Base-by-base conservation (phyloP, 495 filamentous ascomycete species). In the Aspergillus sclerotiicarbonarius region DNA sequence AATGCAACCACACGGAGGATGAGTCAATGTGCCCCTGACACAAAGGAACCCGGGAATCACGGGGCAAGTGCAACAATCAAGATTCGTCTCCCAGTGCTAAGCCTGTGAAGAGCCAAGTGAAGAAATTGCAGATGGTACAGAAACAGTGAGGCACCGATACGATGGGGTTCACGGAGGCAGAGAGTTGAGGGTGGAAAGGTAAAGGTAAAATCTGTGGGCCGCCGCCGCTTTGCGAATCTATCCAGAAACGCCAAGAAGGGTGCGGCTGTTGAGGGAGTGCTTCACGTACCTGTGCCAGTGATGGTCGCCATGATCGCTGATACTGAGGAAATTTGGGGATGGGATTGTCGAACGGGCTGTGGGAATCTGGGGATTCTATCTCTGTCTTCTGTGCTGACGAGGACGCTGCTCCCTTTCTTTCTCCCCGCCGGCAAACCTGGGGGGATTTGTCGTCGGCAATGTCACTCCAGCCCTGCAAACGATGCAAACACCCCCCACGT, bases 241-340 rank as follows among this genome's bases (percentile, higher is more conserved):
- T 41, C 37, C 37, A 41, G 37, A n/a, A 41, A 41, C 37, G 37
- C 37, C 37, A 41, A 41, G 37, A 41, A 41, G 37, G 37, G 37
- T 41, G 37, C 13, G 37, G 8, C 37, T n/a, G 37, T 41, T 41
- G 37, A 41, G 37, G 13, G 2, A 6, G 37, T 41, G 37, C 37
- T 41, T 41, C 37, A 41, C 37, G 37, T 41, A 41, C 37, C 37
- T 41, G 13, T 41, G 37, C 12, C 15, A n/a, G 13, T 41, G 37
- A n/a, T n/a, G 37, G 13, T 41, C 12, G 37, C 37, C 37, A 41
- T 41, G 37, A n/a, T 41, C 13, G 1, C 9, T 41, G 12, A n/a
- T 41, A n/a, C 13, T 41, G 12, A 15, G 8, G 37, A 12, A 2
- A 41, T 41, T 41, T 12, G 12, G 37, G 12, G 37, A 41, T n/a